Percentiles rank a stretch among this genome's conserved stretches.
Evolutionary conservation across 805 yeast species (phyloP).

Genomic region (Candida qinlingensis): DNA sequence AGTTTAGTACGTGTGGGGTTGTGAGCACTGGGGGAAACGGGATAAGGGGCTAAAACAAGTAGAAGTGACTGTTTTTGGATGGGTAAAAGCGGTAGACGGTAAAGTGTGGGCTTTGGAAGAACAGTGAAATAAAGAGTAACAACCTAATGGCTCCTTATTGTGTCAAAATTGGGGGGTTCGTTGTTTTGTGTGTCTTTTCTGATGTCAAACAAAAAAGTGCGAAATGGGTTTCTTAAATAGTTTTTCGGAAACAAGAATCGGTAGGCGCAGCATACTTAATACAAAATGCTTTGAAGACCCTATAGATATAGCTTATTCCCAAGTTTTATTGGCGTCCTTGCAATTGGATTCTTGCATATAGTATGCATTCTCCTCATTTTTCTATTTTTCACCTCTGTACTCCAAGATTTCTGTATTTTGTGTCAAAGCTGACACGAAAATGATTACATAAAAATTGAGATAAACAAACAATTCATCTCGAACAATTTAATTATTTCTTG

Average conservation of each 20-base stretch:
- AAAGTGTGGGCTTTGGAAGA: background rate
- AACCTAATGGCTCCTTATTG: slow-evolving; percentile 14
- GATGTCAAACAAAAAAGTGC: slow-evolving; percentile 4
- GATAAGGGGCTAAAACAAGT: background rate
- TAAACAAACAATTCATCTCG: too few species aligned
- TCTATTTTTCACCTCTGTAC: background rate
- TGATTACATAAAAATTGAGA: too few species aligned
- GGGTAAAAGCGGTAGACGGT: background rate
- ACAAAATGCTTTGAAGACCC: background rate
- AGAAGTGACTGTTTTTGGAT: background rate
- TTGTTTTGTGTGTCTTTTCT: background rate
- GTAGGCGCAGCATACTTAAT: slow-evolving; percentile 2
- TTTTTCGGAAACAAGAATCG: background rate
- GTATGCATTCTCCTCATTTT: background rate
- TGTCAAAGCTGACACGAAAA: too few species aligned
- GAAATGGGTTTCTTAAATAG: slow-evolving; percentile 7
- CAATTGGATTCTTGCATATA: too few species aligned
- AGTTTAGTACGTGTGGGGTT: background rate
- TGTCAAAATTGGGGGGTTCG: background rate
- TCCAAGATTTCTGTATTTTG: too few species aligned
- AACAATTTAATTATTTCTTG: too few species aligned
- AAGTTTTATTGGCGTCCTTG: too few species aligned
- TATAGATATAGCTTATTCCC: too few species aligned
- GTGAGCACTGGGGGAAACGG: background rate
- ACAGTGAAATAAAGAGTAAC: slow-evolving; percentile 8